Base-by-base conservation (phyloP, 2,329 filamentous ascomycete genomes). In the Apiospora sp. region DNA sequence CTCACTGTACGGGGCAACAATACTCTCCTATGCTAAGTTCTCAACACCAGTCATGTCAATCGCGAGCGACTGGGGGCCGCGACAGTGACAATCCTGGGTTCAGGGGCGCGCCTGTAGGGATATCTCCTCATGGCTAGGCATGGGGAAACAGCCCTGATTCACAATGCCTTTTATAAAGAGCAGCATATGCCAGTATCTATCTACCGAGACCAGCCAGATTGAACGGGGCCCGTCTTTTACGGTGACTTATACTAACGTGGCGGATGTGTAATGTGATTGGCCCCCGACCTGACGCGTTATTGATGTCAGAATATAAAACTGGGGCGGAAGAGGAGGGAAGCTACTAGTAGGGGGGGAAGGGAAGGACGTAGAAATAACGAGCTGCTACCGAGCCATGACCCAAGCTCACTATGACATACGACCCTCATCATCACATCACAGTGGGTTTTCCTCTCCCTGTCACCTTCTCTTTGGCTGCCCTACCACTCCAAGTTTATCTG, bases 241-340 rank as follows among this genome's bases (percentile, higher is more conserved):
- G 30, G 30, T n/a, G 30, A 61, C 19, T 2, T 61, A 64, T 64
- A 41, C 7, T 19, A 8, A 19, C 14, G 27, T 34, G 14, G 30
- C n/a, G 19, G 14, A 64, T 37, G 34, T 64, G 58, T 64, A 64
- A 64, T 64, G 22, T 64, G 58, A 64, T 64, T 64, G 58, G 58
- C 10, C 22, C 2, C 3, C 8, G 30, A n/a, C 58, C 58, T 64
- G 58, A 64, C 58, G 58, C 41, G 34, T n/a, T 24, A 41, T 41
- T 64, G 58, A 64, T 64, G 58, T 64, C 58, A 64, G 30, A 61
- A 61, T 61, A 61, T 37, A 61, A 61, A 61, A 61, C 34, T n/a
- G 58, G 58, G 58, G 58, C 58, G 34, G 13, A 13, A 41, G 10
- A 41, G 54, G 34, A 64, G 27, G 27, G 12, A 16, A 37, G 54